Evolutionary conservation across 805 yeast species (phyloP), one percentile per base, ranked within the genome.

Genomic region (Sporopachydermia quercuum): DNA sequence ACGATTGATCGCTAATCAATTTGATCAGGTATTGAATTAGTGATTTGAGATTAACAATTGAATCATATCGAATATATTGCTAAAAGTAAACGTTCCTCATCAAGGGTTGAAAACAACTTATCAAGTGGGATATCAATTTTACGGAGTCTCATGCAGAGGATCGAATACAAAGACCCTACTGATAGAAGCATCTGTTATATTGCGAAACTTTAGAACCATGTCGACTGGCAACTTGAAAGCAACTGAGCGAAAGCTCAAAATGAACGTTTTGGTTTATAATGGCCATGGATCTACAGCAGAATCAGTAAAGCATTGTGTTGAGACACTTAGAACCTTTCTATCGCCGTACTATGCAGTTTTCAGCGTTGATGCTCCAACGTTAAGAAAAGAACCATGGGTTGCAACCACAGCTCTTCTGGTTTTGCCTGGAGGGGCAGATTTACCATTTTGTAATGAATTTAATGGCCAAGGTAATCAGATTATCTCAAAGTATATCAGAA

Each of bases 351-450:
- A 91, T 56, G 94, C 95, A 0, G 96, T 91, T 3, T 64, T 75
- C 15, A 68, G 81, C 1, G 78, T 84, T 1, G 73, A 75, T 19
- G 74, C 81, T 14, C 56, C 60, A 13, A 71, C 80, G 0, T 53
- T 91, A 15, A 57, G 70, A 39, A 68, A 73, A 16, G 96, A 91
- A 50, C 96, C 98, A 0, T 91, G 98, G 99, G 68, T 70, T 45
- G 50, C 71, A 4, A 82, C 82, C 50, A 82, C 96, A 0, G 63
- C 93, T 0, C 62, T 83, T 46, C 53, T 91, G 35, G 94, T 86
- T 1, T 57, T 91, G 18, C 99, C 98, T 0, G 99, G 98, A 3
- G 99, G 99, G 4, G 96, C 97, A 1, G 98, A 91, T 54, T 61
- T 85, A 39, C 96, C 96, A 0, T 74, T 78, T 47, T 83, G 94